phyloP scores from a whole-genome alignment of 768 basidiomycete genomes.

The Russula sp. region DNA sequence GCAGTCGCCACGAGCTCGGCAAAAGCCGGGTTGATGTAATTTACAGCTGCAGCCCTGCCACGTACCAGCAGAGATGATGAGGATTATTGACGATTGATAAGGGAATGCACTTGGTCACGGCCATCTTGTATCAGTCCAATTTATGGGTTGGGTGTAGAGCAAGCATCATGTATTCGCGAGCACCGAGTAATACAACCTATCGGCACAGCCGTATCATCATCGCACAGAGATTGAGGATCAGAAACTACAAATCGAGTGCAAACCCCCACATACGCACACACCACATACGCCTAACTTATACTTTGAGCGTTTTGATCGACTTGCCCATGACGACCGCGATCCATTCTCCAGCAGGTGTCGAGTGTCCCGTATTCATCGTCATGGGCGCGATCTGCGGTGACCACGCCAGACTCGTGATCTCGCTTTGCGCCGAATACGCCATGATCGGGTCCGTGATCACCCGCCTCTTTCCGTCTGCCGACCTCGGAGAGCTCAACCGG shows the following conservation, averaged over 20 bases:
- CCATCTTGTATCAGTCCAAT: too few species aligned
- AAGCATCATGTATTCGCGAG: neutral
- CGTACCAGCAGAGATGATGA: too few species aligned
- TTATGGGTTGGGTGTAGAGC: too few species aligned
- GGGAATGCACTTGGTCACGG: too few species aligned
- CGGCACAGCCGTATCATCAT: neutral
- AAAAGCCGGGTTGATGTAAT: too few species aligned
- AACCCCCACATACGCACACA: conserved; percentile 1
- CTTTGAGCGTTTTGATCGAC: conserved; percentile 73
- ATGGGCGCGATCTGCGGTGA: conserved; percentile 76
- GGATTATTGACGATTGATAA: too few species aligned
- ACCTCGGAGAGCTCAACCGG: conserved; percentile 71
- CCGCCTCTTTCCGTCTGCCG: conserved; percentile 65
- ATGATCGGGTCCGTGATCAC: conserved; percentile 70
- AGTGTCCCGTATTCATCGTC: conserved; percentile 66
- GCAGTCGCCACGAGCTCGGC: too few species aligned
- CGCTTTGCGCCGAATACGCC: conserved; percentile 71
- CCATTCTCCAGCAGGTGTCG: conserved; percentile 78
- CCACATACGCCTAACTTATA: conserved; percentile 45
- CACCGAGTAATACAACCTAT: neutral
- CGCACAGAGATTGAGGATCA: neutral
- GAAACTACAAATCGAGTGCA: neutral
- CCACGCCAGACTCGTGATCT: conserved; percentile 84
- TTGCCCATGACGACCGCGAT: conserved; percentile 78
- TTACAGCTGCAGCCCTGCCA: too few species aligned